A percentile compares a stretch with the other conserved stretches of the same genome.
phyloP scores from a whole-genome alignment of 2,329 filamentous ascomycete species.

The Chaetothyriales sp. region DNA sequence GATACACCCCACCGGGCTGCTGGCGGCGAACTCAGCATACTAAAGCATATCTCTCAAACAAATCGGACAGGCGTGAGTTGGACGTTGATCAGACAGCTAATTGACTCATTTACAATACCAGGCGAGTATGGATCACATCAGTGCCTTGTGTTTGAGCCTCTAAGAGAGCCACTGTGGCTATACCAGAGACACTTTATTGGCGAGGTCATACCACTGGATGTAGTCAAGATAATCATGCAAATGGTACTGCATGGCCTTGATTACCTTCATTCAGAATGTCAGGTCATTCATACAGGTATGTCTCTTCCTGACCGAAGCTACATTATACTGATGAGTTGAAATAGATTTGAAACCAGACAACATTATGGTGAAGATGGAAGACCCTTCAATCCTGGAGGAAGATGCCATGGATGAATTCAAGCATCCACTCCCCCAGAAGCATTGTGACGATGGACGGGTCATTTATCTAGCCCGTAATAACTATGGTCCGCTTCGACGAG shows the following conservation, averaged over 20 bases:
- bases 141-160: constrained; percentile 24
- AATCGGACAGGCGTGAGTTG: constrained; percentile 19
- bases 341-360: background rate
- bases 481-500: background rate
- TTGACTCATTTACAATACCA: constrained; percentile 31
- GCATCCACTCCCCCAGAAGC: background rate
- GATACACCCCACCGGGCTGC: background rate
- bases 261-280: constrained; percentile 25
- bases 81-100: constrained; percentile 16
- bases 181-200: constrained; percentile 17
- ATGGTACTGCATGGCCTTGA: constrained; percentile 24
- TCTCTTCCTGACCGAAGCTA: too few species aligned
- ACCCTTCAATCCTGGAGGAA: background rate
- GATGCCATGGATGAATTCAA: background rate
- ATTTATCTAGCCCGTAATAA: background rate
- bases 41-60: constrained; percentile 19
- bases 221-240: constrained; percentile 21
- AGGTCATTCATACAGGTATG: constrained; percentile 22
- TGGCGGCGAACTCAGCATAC: constrained; percentile 13
- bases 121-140: constrained; percentile 20
- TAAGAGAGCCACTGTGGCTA: constrained; percentile 2
- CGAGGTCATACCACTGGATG: constrained; percentile 12
- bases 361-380: background rate
- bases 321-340: background rate
- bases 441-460: background rate